phyloP scores from a whole-genome alignment of 1,284 basidiomycete species.

The Polyporus tsugae region DNA sequence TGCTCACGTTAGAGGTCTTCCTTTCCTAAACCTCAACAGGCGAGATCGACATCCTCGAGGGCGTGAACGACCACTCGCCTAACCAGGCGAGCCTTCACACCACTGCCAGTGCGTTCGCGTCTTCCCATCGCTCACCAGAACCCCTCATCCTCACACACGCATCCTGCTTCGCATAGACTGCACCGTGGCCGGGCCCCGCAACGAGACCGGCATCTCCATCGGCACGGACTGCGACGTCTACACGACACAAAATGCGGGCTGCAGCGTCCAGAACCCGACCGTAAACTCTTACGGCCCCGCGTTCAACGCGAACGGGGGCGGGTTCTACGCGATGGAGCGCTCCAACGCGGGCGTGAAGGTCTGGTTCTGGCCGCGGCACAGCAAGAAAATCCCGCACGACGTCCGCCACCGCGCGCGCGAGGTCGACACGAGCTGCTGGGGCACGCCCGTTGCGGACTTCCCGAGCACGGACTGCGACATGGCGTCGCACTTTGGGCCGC shows the following conservation, averaged over 20 bases:
- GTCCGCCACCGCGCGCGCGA: constrained; percentile 49
- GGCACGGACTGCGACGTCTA: constrained; percentile 58
- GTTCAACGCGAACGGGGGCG: constrained; percentile 66
- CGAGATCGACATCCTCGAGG: constrained; percentile 77
- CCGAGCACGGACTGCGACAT: constrained; percentile 58
- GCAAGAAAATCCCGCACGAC: constrained; percentile 52
- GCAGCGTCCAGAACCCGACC: constrained; percentile 53
- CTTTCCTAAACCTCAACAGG: constrained; percentile 45
- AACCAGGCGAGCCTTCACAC: constrained; percentile 75
- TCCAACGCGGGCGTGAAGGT: constrained; percentile 57
- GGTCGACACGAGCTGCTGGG: constrained; percentile 59
- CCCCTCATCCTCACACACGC: neutral
- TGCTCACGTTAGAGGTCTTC: neutral
- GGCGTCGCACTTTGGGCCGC: constrained; percentile 54
- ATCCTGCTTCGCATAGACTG: neutral
- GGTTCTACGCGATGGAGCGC: constrained; percentile 63
- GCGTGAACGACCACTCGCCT: constrained; percentile 63
- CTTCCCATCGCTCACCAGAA: neutral
- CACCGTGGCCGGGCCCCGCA: constrained; percentile 28
- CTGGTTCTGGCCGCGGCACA: constrained; percentile 66
- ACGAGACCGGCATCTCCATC: constrained; percentile 4
- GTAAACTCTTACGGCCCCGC: constrained; percentile 57
- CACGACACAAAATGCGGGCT: constrained; percentile 65
- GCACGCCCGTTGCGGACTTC: constrained; percentile 61
- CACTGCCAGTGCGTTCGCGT: constrained; percentile 44